A percentile compares a stretch with the other conserved stretches of the same genome.
Conservation (phyloP, 768 basidiomycete species). For the Hirschioporus abietinus region DNA sequence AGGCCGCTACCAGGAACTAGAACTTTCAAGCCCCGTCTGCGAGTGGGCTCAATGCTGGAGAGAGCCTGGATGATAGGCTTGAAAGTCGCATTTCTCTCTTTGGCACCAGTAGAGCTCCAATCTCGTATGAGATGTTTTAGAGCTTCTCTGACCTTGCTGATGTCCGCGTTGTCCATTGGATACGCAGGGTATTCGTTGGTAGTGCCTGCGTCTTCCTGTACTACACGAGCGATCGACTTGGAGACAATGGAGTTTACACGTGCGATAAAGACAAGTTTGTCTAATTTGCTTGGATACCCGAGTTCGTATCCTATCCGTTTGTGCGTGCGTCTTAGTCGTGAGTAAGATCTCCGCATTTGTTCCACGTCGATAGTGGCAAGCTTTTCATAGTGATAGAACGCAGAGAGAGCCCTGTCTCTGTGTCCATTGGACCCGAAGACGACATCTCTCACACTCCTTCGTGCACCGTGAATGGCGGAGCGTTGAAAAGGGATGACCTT, state of each 20-base stretch:
- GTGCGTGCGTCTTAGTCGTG: constrained; percentile 37
- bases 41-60: constrained; percentile 16
- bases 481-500: background rate
- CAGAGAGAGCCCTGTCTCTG: background rate
- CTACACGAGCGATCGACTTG: constrained; percentile 35
- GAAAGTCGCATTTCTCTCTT: constrained; percentile 53
- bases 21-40: constrained; percentile 33
- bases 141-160: constrained; percentile 49
- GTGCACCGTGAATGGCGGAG: background rate
- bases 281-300: constrained; percentile 51
- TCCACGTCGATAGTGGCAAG: constrained; percentile 27
- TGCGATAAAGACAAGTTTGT: constrained; percentile 34
- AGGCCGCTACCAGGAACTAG: constrained; percentile 64
- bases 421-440: background rate
- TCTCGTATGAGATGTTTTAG: constrained; percentile 68
- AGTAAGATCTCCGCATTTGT: constrained; percentile 39
- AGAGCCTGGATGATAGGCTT: constrained; percentile 51
- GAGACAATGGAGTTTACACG: constrained; percentile 33
- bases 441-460: background rate
- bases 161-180: constrained; percentile 26
- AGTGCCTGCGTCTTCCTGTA: constrained; percentile 22
- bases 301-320: constrained; percentile 46
- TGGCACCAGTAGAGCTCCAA: constrained; percentile 55
- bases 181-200: background rate
- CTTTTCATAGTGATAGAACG: background rate